Conservation (phyloP, 768 basidiomycete species). For the Russula lepida region DNA sequence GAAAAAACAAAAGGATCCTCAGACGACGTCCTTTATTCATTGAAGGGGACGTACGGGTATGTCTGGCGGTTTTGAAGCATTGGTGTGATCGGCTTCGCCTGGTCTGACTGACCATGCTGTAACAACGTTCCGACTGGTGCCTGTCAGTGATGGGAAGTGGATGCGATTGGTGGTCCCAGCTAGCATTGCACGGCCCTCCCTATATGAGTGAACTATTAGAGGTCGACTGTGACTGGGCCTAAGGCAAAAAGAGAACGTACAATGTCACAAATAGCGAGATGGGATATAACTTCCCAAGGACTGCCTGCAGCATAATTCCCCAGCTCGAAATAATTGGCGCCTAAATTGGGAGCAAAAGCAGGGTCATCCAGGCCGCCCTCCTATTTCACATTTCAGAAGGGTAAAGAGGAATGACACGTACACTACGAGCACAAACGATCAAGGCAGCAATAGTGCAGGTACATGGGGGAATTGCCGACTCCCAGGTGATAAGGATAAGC, state of each 20-base stretch:
- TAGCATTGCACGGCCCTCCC: conserved; percentile 10
- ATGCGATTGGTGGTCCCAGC: not conserved
- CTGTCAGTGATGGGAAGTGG: conserved; percentile 7
- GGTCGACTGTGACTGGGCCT: not conserved
- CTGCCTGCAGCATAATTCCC: conserved; percentile 24
- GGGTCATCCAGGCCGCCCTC: not conserved
- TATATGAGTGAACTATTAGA: too few species aligned
- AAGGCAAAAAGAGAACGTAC: conserved; percentile 15
- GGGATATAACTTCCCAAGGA: conserved; percentile 28
- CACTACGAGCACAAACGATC: conserved; percentile 16
- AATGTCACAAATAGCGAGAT: conserved; percentile 27
- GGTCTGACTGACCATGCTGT: not conserved
- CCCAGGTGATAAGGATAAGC: conserved; percentile 24
- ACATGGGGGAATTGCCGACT: conserved; percentile 26
- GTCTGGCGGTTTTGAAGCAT: not conserved
- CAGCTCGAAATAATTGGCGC: conserved; percentile 20
- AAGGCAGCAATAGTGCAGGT: conserved; percentile 23
- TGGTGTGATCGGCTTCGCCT: not conserved
- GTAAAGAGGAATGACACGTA: not conserved
- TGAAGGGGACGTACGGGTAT: not conserved
- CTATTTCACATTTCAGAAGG: not conserved
- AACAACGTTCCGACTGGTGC: not conserved
- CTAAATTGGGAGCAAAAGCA: not conserved
- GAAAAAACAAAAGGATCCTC: not conserved
- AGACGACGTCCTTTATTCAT: not conserved